Evolutionary conservation across 305 asterid species (phyloP), one percentile per base, ranked within the genome.

Genomic region (Fraxinus latifolia): DNA sequence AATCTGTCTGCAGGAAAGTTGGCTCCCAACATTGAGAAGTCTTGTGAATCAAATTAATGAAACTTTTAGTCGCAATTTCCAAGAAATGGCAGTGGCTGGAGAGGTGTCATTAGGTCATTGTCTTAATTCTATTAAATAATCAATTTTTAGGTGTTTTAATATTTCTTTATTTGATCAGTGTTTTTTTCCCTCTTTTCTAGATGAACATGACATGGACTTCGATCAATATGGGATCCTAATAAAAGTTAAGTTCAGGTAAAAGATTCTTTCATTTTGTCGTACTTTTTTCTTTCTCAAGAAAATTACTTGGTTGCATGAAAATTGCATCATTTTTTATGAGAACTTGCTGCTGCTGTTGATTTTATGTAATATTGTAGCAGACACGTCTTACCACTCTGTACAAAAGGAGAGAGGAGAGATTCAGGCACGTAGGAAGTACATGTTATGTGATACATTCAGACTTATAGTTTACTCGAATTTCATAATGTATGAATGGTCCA

Each of bases 21-120:
- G 99, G 98, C 95, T 94, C 71, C 97, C 99, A 74, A 93, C 94
- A 72, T 86, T 96, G 89, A 91, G 94, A 83, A 89, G 74, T 83
- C 97, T 96, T 33, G 99, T 96, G 77, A 79, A 84, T 81, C 92
- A 93, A 82, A 96, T 96, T 71, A 94, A 94, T 88, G 92, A 85
- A 86, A 94, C 98, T 85, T 96, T 96, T 81, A 89, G 98, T 83
- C 90, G 77, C 80, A 96, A 96, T 84, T 96, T 96, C 89, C 95
- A 91, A 91, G 98, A 96, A 89, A 96, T 96, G 99, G 99, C 98
- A 81, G 99, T 96, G 74, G 98, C 98, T 32, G 98, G 99, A 84
- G 98, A 94, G 87, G 99, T 96, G 68, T 91, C 95, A 77, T 87
- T 96, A 82, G 99, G 99, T 96, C 88, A 76, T 39, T 79, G 21